A percentile compares a stretch with the other conserved stretches of the same genome.
These are phyloP conservation scores for Carex sylvatica DNA, from an alignment of 202 grass and related monocot species.

Conservation along the genomic window DNA sequence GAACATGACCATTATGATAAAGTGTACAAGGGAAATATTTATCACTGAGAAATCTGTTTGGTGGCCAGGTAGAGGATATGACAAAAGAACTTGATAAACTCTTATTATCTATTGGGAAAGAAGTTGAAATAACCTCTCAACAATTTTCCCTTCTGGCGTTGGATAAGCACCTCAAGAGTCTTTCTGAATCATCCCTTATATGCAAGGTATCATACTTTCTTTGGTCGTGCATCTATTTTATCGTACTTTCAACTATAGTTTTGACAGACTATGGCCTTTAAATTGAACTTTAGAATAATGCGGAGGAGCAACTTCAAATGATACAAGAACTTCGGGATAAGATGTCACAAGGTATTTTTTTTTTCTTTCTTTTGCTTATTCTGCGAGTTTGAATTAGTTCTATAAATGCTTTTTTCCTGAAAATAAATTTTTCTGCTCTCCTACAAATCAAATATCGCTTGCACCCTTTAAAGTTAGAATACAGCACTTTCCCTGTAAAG, in stretches of 20 bases:
- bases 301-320: slow-evolving; percentile 57
- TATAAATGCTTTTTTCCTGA: not conserved
- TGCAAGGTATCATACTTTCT: slow-evolving; percentile 60
- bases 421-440: slow-evolving; percentile 7
- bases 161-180: slow-evolving; percentile 61
- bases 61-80: slow-evolving; percentile 79
- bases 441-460: not conserved
- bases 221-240: not conserved
- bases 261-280: slow-evolving; percentile 19
- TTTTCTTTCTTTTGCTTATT: not conserved
- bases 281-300: slow-evolving; percentile 59
- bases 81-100: slow-evolving; percentile 70
- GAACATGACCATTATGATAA: not conserved
- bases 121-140: slow-evolving; percentile 74
- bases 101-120: slow-evolving; percentile 64
- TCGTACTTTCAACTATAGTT: not conserved
- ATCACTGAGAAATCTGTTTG: slow-evolving; percentile 7
- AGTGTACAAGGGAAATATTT: slow-evolving; percentile 7
- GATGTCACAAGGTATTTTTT: slow-evolving; percentile 73
- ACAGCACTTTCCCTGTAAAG: not conserved
- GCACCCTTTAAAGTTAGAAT: not conserved
- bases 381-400: slow-evolving; percentile 5
- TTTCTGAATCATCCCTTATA: slow-evolving; percentile 51
- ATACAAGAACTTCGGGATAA: slow-evolving; percentile 77
- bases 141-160: slow-evolving; percentile 52